phyloP scores from a whole-genome alignment of 1,139 yeast species.

The Candida tropicalis region DNA sequence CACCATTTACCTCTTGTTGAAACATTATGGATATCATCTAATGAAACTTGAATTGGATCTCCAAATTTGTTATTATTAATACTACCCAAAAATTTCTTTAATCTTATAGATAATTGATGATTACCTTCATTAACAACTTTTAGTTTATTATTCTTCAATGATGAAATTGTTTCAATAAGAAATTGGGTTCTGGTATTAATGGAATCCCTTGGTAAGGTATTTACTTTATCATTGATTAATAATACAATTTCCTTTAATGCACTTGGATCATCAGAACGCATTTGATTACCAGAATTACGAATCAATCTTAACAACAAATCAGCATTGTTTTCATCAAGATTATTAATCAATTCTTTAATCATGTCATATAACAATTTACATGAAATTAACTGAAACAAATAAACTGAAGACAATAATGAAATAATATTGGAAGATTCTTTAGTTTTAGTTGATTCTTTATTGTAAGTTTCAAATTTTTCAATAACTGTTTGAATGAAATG shows the following conservation, averaged over 20 bases:
- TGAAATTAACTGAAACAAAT: constrained; percentile 74
- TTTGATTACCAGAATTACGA: constrained; percentile 77
- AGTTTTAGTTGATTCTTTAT: constrained; percentile 30
- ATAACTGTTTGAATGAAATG: constrained; percentile 76
- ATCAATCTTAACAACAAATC: constrained; percentile 75
- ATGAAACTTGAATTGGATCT: constrained; percentile 83
- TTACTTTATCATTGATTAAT: constrained; percentile 51
- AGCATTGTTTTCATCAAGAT: constrained; percentile 70
- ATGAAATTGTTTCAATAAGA: constrained; percentile 80
- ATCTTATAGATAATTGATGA: constrained; percentile 53
- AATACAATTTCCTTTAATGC: constrained; percentile 80
- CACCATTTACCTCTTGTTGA: constrained; percentile 95
- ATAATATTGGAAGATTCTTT: constrained; percentile 72
- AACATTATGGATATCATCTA: constrained; percentile 78
- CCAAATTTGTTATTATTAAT: constrained; percentile 45
- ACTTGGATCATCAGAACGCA: constrained; percentile 87
- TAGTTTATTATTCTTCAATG: constrained; percentile 82
- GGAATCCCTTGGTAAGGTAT: constrained; percentile 30
- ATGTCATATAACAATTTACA: constrained; percentile 78
- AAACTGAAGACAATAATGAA: constrained; percentile 75
- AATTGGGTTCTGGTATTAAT: constrained; percentile 74
- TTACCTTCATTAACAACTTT: constrained; percentile 52
- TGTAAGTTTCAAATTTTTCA: constrained; percentile 56
- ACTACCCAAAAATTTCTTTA: constrained; percentile 69
- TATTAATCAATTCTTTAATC: constrained; percentile 55